phyloP scores from a whole-genome alignment of 345 rosid genomes.

The Murraya koenigii region DNA sequence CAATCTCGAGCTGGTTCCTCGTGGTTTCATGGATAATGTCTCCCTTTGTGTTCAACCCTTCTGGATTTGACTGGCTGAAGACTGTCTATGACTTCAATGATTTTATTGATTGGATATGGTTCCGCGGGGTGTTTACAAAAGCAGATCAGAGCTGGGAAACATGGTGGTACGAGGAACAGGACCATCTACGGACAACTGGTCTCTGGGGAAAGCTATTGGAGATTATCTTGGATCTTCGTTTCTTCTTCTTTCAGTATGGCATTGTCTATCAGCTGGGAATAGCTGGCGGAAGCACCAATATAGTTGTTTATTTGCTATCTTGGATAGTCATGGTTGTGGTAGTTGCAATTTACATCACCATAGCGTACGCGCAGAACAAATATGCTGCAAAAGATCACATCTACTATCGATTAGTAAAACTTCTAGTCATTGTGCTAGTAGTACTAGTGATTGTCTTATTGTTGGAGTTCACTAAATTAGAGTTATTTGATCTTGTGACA shows the following conservation, averaged over 20 bases:
- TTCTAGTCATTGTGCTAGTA: conserved; percentile 41
- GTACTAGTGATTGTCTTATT: conserved; percentile 50
- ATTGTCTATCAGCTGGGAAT: conserved; percentile 72
- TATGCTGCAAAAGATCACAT: conserved; percentile 69
- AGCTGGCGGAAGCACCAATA: conserved; percentile 28
- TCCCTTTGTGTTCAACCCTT: conserved; percentile 84
- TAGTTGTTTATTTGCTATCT: conserved; percentile 61
- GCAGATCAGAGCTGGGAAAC: conserved; percentile 89
- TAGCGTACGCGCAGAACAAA: conserved; percentile 65
- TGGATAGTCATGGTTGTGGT: conserved; percentile 66
- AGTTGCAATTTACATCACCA: conserved; percentile 48
- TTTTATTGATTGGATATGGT: conserved; percentile 80
- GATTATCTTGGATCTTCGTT: conserved; percentile 78
- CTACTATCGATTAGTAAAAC: conserved; percentile 70
- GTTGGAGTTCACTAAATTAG: conserved; percentile 46
- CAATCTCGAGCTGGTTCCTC: conserved; percentile 83
- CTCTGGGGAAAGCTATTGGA: conserved; percentile 64
- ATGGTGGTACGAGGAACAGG: conserved; percentile 94
- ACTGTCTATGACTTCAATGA: conserved; percentile 80
- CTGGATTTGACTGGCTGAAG: conserved; percentile 94
- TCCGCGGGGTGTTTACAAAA: conserved; percentile 48
- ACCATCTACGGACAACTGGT: conserved; percentile 75
- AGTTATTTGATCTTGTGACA: conserved; percentile 56
- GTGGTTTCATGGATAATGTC: conserved; percentile 88
- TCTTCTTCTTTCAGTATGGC: conserved; percentile 88